Conservation (phyloP, 345 rosid genomes). For the Salix brachista region DNA sequence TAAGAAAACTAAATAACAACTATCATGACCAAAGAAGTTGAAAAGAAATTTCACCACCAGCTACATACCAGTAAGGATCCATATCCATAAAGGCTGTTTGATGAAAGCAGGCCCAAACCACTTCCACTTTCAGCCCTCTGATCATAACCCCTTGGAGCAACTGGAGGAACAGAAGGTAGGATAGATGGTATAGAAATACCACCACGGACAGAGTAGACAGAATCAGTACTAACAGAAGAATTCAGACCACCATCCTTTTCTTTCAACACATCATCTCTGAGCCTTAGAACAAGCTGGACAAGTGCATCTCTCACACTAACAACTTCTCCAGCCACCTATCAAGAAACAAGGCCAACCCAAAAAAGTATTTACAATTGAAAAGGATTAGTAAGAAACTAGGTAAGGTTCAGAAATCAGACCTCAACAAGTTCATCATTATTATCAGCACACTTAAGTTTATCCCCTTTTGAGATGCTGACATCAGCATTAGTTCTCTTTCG, state of each 20-base stretch:
- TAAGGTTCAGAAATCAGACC: conserved; percentile 39
- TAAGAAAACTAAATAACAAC: background rate
- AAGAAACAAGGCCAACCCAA: conserved; percentile 9
- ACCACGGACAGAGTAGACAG: conserved; percentile 49
- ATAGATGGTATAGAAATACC: conserved; percentile 55
- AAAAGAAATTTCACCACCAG: background rate
- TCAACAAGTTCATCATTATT: conserved; percentile 74
- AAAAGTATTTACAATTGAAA: conserved; percentile 11
- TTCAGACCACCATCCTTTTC: conserved; percentile 54
- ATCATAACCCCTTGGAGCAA: conserved; percentile 65
- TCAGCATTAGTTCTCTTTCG: conserved; percentile 81
- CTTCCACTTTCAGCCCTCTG: conserved; percentile 63
- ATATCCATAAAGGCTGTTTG: conserved; percentile 68
- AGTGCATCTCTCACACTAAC: conserved; percentile 80
- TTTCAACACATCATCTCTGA: conserved; percentile 79
- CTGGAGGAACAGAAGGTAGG: conserved; percentile 62
- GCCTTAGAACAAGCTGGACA: conserved; percentile 80
- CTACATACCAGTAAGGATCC: conserved; percentile 66
- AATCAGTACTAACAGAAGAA: conserved; percentile 51
- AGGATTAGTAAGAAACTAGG: background rate
- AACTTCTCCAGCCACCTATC: conserved; percentile 72
- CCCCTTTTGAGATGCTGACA: conserved; percentile 73
- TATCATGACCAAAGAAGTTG: background rate
- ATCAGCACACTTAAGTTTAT: conserved; percentile 67
- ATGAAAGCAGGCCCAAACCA: conserved; percentile 60